A percentile compares a stretch with the other conserved stretches of the same genome.
These are phyloP conservation scores for Camptophora hylomeconis DNA, from an alignment of 2,329 filamentous ascomycete species.

Conservation along the genomic window DNA sequence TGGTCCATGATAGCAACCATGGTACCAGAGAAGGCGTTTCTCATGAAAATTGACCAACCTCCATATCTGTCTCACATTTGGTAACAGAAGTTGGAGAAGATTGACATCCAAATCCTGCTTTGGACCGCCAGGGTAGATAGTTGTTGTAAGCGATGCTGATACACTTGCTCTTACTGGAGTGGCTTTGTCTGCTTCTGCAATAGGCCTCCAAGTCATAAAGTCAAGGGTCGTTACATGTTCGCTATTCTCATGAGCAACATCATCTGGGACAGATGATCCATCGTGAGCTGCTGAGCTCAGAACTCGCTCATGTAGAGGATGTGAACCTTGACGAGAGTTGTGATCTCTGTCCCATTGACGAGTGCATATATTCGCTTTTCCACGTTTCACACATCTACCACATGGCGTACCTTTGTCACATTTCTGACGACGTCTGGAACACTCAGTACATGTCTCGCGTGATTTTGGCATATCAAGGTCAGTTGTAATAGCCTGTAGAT, in stretches of 20 bases:
- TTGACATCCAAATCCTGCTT: not conserved
- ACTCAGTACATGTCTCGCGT: conserved; percentile 3
- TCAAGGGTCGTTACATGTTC: not conserved
- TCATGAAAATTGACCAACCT: conserved; percentile 1
- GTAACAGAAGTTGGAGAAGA: conserved; percentile 2
- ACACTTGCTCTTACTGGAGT: not conserved
- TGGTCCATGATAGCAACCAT: conserved; percentile 3
- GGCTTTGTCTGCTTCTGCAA: not conserved
- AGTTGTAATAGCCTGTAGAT: too few relatives aligned
- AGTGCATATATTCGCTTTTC: not conserved
- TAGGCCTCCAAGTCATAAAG: not conserved
- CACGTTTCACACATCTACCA: conserved; percentile 3
- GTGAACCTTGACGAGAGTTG: not conserved
- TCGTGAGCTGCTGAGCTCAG: not conserved
- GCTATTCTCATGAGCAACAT: too few relatives aligned
- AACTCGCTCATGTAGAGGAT: not conserved
- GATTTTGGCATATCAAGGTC: conserved; percentile 3
- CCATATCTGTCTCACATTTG: not conserved
- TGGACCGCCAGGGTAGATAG: conserved; percentile 1
- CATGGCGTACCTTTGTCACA: conserved; percentile 1
- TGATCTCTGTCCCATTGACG: not conserved
- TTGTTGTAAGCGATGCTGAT: not conserved
- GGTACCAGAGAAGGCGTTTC: conserved; percentile 4
- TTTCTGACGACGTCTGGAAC: not conserved
- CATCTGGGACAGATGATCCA: not conserved